These are phyloP conservation scores for Tolypocladium capitatum DNA, from an alignment of 2,329 filamentous ascomycete genomes.

Conservation along the genomic window DNA sequence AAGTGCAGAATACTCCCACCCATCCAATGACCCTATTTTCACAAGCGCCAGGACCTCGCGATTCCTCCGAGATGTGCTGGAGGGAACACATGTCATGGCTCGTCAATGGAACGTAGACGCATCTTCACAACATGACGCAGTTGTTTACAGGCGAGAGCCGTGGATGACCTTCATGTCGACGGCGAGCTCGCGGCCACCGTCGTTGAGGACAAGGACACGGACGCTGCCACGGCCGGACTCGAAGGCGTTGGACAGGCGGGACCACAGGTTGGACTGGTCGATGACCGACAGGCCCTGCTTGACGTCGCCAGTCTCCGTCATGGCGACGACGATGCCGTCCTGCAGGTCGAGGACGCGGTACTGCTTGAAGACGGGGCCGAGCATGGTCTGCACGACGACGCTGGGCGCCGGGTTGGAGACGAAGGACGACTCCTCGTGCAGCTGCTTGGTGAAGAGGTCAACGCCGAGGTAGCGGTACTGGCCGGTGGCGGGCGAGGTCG, in stretches of 20 bases:
- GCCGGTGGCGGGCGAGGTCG: constrained; percentile 90
- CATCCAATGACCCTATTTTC: constrained; percentile 12
- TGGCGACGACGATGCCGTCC: constrained; percentile 77
- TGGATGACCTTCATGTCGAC: constrained; percentile 99
- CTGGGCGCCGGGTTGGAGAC: constrained; percentile 93
- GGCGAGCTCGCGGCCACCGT: constrained; percentile 83
- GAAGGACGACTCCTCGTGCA: constrained; percentile 97
- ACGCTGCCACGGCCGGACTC: constrained; percentile 86
- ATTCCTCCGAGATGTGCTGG: neutral
- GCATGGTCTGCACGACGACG: constrained; percentile 98
- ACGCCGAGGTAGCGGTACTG: constrained; percentile 99
- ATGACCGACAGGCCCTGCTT: constrained; percentile 91
- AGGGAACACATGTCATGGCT: constrained; percentile 1
- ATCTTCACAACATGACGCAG: neutral
- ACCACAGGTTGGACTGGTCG: constrained; percentile 83
- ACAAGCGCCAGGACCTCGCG: constrained; percentile 9
- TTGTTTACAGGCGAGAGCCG: constrained; percentile 49
- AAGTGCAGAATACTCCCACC: constrained; percentile 10
- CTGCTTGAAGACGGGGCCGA: constrained; percentile 99
- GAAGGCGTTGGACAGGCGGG: constrained; percentile 71
- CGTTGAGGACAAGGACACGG: constrained; percentile 89
- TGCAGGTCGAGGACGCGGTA: constrained; percentile 98
- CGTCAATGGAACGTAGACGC: constrained; percentile 4
- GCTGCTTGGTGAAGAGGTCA: constrained; percentile 98
- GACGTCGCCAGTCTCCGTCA: constrained; percentile 98